Evolutionary conservation across 495 filamentous ascomycete genomes (phyloP).

Genomic region (Podospora fimiseda): DNA sequence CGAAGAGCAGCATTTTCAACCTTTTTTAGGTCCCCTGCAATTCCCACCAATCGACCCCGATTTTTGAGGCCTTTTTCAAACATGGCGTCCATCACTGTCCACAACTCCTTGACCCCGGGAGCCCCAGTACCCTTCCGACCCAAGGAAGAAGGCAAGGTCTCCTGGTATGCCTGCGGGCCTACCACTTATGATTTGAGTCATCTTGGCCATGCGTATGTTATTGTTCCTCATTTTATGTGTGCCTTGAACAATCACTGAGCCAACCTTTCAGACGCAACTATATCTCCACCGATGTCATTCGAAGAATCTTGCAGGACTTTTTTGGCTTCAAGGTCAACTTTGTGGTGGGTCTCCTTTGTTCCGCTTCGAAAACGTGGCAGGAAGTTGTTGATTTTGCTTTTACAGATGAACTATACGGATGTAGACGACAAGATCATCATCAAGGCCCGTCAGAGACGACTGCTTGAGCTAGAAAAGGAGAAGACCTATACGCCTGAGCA

Average conservation of each 20-base stretch:
- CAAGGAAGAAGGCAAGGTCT: conserved; percentile 64
- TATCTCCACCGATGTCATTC: conserved; percentile 87
- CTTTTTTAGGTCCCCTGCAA: conserved; percentile 23
- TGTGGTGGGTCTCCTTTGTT: conserved; percentile 39
- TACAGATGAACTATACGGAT: conserved; percentile 80
- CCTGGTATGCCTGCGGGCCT: conserved; percentile 88
- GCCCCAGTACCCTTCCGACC: conserved; percentile 71
- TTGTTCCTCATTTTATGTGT: neutral
- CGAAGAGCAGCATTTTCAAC: conserved; percentile 11
- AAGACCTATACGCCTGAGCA: conserved; percentile 39
- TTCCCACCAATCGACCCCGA: conserved; percentile 9
- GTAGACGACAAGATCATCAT: conserved; percentile 95
- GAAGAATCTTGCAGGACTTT: conserved; percentile 78
- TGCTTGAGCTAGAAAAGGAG: conserved; percentile 55
- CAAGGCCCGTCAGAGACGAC: conserved; percentile 67
- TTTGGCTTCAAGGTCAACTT: conserved; percentile 82
- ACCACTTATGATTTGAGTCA: conserved; percentile 91
- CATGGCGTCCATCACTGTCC: conserved; percentile 54
- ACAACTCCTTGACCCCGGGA: conserved; percentile 70
- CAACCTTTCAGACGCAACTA: conserved; percentile 68
- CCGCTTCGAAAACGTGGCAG: neutral
- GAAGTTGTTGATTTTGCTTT: neutral
- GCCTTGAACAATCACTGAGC: neutral
- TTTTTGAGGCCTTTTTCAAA: conserved; percentile 12
- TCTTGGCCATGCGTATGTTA: conserved; percentile 57